Percentiles rank a stretch among this genome's conserved stretches.
These are phyloP conservation scores for Citrus hindsii DNA, from an alignment of 345 rosid species.

Conservation along the genomic window DNA sequence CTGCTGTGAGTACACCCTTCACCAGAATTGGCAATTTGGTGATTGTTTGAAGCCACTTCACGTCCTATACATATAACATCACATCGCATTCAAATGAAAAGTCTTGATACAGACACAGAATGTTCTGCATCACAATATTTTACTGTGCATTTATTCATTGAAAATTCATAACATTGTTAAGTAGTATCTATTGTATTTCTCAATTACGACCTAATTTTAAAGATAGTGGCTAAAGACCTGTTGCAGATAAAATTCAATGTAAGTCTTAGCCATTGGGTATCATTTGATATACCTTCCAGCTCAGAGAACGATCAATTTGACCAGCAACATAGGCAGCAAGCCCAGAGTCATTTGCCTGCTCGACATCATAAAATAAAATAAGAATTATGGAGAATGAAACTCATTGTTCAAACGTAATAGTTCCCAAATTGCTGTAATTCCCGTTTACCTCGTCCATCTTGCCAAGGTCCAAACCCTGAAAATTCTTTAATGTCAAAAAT, in stretches of 20 bases:
- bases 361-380: not conserved
- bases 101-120: not conserved
- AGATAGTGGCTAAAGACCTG: not conserved
- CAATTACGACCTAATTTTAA: not conserved
- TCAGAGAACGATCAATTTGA: conserved; percentile 78
- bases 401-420: not conserved
- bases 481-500: conserved; percentile 81
- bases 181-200: not conserved
- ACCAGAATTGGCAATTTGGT: conserved; percentile 82
- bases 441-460: conserved; percentile 70
- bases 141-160: too few species aligned
- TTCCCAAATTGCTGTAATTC: not conserved
- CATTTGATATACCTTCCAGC: conserved; percentile 69
- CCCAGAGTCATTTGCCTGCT: conserved; percentile 78
- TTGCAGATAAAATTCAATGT: not conserved
- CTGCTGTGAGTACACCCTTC: conserved; percentile 86
- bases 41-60: conserved; percentile 85
- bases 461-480: conserved; percentile 91
- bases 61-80: conserved; percentile 41
- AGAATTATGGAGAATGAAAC: not conserved
- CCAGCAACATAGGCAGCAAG: conserved; percentile 89
- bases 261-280: not conserved
- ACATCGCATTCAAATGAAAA: not conserved
- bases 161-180: not conserved
- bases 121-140: not conserved